Evolutionary conservation across 805 yeast species (phyloP).

Genomic region (Wickerhamiella nectarea): DNA sequence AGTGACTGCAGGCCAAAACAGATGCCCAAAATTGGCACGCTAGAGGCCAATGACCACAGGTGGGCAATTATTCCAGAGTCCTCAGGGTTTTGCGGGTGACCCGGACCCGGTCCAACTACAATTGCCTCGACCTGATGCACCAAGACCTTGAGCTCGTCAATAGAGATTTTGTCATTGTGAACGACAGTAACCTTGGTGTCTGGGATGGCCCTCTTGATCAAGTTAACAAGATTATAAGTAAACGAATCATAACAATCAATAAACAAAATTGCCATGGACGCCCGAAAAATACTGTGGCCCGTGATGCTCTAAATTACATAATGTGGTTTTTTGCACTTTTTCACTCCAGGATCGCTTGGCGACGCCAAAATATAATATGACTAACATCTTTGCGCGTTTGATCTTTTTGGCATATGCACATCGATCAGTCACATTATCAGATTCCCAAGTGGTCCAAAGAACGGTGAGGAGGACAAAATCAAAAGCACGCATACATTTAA

Average conservation of each 20-base stretch:
- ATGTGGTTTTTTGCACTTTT: neutral
- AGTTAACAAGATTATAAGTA: conserved; percentile 61
- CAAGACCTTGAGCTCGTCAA: conserved; percentile 28
- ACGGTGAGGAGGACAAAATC: no score
- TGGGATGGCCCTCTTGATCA: conserved; percentile 40
- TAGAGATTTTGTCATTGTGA: conserved; percentile 44
- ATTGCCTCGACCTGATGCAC: conserved; percentile 54
- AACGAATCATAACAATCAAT: conserved; percentile 94
- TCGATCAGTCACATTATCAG: no score
- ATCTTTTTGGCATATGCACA: no score
- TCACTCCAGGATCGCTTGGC: no score
- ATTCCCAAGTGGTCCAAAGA: no score
- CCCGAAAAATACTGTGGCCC: neutral
- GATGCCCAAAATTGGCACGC: conserved; percentile 73
- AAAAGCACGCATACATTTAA: no score
- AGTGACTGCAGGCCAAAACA: conserved; percentile 88
- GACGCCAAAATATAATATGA: no score
- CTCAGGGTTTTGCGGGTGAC: conserved; percentile 49
- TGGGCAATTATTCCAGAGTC: conserved; percentile 65
- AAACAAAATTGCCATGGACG: conserved; percentile 35
- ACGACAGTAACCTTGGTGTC: conserved; percentile 36
- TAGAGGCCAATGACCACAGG: conserved; percentile 33
- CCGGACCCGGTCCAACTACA: conserved; percentile 96
- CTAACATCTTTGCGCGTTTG: no score
- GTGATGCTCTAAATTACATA: neutral